Evolutionary conservation across 306 rosid genomes (phyloP).

Genomic region (Malus sylvestris): DNA sequence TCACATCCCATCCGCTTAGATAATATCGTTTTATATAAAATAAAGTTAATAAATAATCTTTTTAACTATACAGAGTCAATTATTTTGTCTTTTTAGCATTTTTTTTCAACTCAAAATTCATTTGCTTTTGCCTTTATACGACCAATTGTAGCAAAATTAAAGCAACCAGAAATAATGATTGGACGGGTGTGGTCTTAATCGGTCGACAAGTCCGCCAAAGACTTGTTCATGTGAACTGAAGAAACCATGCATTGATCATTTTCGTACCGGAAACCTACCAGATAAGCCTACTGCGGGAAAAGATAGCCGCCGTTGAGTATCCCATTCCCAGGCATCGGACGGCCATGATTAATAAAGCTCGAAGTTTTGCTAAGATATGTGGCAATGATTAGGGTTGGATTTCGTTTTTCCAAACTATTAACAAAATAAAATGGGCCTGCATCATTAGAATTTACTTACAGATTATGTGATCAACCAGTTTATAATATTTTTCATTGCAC

Average conservation of each 20-base stretch:
- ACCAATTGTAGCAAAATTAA: neutral
- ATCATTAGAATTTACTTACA: neutral
- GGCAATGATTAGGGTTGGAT: neutral
- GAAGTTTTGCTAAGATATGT: neutral
- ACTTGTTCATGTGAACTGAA: neutral
- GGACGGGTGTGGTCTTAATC: neutral
- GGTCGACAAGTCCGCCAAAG: neutral
- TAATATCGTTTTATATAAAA: too few relatives aligned
- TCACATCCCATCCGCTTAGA: too few relatives aligned
- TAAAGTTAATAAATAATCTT: too few relatives aligned
- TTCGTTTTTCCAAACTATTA: neutral
- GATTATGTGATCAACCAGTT: neutral
- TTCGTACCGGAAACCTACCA: neutral
- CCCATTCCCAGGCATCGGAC: neutral
- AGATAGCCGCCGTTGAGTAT: neutral
- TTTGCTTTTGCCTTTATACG: neutral
- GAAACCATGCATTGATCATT: neutral
- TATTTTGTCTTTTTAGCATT: too few relatives aligned
- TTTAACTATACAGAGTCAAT: too few relatives aligned
- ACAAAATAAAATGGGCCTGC: neutral
- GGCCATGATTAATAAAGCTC: neutral
- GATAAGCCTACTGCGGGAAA: neutral
- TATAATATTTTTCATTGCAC: neutral
- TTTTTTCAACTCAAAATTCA: neutral
- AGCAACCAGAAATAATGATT: neutral